phyloP scores from a whole-genome alignment of 345 rosid species.

The Erysimum cheiranthoides region DNA sequence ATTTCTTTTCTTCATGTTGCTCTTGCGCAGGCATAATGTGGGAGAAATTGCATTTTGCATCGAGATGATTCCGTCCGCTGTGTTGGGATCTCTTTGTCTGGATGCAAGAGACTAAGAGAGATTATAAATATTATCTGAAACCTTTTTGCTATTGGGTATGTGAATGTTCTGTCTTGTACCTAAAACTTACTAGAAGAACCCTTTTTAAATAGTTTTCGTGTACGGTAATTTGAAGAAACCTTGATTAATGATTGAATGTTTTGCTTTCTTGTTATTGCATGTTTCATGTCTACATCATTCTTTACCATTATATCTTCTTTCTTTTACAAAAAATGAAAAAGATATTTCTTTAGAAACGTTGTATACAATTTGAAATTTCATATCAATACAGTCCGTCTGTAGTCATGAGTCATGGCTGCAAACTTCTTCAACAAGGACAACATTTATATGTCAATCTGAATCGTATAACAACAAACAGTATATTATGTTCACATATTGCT shows the following conservation, averaged over 20 bases:
- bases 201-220: conserved; percentile 26
- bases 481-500: not conserved
- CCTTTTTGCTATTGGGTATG: conserved; percentile 32
- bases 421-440: not conserved
- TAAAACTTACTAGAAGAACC: conserved; percentile 27
- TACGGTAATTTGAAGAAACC: not conserved
- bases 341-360: not conserved
- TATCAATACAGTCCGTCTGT: not conserved
- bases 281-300: not conserved
- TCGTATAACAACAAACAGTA: conserved; percentile 19
- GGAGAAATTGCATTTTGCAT: conserved; percentile 20
- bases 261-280: conserved; percentile 12
- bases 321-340: not conserved
- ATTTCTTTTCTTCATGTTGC: not conserved
- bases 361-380: not conserved
- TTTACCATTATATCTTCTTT: not conserved
- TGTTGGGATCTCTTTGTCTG: conserved; percentile 7
- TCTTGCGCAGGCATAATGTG: conserved; percentile 35
- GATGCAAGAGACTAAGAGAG: conserved; percentile 40
- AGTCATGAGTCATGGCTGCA: not conserved
- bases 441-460: not conserved
- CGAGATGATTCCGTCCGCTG: conserved; percentile 12
- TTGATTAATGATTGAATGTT: conserved; percentile 21
- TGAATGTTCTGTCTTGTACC: conserved; percentile 36
- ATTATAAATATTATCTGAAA: conserved; percentile 34